Conservation (phyloP, 2,329 filamentous ascomycete species). For the Neonectria sp. region DNA sequence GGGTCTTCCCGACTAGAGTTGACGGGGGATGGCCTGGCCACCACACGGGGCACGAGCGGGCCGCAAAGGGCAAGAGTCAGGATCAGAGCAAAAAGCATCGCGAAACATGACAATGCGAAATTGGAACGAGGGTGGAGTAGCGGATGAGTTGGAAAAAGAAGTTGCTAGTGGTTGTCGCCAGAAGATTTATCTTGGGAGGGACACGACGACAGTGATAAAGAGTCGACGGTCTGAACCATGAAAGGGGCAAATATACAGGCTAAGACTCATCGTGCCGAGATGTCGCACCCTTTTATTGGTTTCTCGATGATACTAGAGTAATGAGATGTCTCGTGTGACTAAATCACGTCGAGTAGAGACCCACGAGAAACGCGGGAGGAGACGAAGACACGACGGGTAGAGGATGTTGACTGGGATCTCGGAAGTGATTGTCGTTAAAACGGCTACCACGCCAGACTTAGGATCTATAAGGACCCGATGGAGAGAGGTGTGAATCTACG, state of each 20-base stretch:
- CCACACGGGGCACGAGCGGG: conserved; percentile 8
- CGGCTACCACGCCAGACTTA: conserved; percentile 22
- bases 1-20: not conserved
- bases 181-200: conserved; percentile 27
- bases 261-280: conserved; percentile 26
- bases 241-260: conserved; percentile 12
- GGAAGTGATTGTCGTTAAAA: conserved; percentile 19
- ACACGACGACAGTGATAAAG: not conserved
- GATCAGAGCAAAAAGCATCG: conserved; percentile 33
- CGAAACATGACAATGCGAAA: not conserved
- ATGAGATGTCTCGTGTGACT: conserved; percentile 42
- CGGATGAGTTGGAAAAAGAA: not conserved
- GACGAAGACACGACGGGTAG: conserved; percentile 11
- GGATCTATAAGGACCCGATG: not conserved
- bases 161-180: not conserved
- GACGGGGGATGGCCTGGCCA: conserved; percentile 15
- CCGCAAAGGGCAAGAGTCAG: conserved; percentile 14
- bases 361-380: not conserved
- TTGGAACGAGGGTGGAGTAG: not conserved
- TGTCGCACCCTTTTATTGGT: conserved; percentile 30
- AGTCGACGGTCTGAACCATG: not conserved
- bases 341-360: conserved; percentile 11
- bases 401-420: conserved; percentile 20
- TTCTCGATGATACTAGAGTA: conserved; percentile 6
- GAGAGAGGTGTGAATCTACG: conserved; percentile 10